These are phyloP conservation scores for Rubia balearica DNA, from an alignment of 305 asterid genomes.

Conservation along the genomic window DNA sequence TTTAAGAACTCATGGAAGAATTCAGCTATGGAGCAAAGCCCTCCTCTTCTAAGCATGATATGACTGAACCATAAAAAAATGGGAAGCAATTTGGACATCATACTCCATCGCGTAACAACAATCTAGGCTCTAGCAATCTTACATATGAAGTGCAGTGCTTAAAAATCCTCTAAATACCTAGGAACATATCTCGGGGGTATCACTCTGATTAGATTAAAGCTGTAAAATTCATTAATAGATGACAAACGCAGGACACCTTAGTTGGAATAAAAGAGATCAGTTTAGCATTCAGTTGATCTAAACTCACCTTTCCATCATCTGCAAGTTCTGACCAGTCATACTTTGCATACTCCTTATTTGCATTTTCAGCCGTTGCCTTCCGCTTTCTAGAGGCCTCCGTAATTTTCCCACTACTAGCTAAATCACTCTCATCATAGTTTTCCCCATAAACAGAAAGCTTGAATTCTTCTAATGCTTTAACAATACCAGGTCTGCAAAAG, in stretches of 20 bases:
- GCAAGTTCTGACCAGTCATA: conserved; percentile 83
- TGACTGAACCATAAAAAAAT: not conserved
- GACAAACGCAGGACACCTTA: not conserved
- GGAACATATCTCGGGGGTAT: not conserved
- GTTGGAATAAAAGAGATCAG: not conserved
- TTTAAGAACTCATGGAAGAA: not conserved
- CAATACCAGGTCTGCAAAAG: conserved; percentile 63
- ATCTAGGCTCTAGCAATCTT: conserved; percentile 1
- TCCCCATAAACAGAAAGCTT: conserved; percentile 76
- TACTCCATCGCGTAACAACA: not conserved
- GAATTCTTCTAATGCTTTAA: conserved; percentile 79
- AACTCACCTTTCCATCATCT: conserved; percentile 75
- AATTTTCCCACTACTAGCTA: conserved; percentile 32
- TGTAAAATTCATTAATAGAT: not conserved
- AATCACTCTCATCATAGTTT: conserved; percentile 46
- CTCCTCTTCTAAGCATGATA: not conserved
- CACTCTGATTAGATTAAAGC: not conserved
- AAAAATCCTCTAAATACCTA: not conserved
- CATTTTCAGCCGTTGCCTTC: conserved; percentile 62
- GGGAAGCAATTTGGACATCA: not conserved
- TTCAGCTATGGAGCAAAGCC: not conserved
- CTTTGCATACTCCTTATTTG: conserved; percentile 48
- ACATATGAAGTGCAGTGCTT: not conserved
- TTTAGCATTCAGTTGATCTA: conserved; percentile 6
- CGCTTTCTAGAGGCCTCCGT: conserved; percentile 61